Conservation (phyloP, 2,329 filamentous ascomycete genomes). For the Neoascochyta sp. region DNA sequence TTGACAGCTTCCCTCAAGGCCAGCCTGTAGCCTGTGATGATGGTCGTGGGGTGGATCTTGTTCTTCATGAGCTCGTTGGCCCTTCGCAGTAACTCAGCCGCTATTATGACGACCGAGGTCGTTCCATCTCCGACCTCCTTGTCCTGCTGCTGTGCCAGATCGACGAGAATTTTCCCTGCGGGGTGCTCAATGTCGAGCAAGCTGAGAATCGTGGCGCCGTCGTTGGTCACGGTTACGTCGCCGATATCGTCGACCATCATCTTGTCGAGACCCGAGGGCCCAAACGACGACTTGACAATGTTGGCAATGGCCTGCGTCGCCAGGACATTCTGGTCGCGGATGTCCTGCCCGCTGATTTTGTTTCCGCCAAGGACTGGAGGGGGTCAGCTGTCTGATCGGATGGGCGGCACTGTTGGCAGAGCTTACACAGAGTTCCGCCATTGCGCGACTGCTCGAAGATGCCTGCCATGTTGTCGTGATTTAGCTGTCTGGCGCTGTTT, state of each 20-base stretch:
- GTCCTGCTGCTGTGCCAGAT: constrained; percentile 96
- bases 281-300: constrained; percentile 98
- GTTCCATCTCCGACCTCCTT: constrained; percentile 99
- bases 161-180: constrained; percentile 95
- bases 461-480: constrained; percentile 66
- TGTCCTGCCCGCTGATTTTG: constrained; percentile 96
- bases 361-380: constrained; percentile 77
- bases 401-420: constrained; percentile 3
- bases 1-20: constrained; percentile 94
- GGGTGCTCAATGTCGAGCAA: constrained; percentile 97
- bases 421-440: constrained; percentile 78
- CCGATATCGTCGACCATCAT: constrained; percentile 99
- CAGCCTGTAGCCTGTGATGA: constrained; percentile 96
- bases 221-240: constrained; percentile 98
- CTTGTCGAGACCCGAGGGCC: constrained; percentile 94
- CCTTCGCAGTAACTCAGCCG: constrained; percentile 86
- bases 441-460: constrained; percentile 96
- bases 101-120: constrained; percentile 95
- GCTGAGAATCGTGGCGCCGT: constrained; percentile 93
- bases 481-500: constrained; percentile 28
- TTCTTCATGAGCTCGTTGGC: constrained; percentile 99
- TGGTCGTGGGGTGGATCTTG: constrained; percentile 98
- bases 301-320: constrained; percentile 97
- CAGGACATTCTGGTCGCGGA: constrained; percentile 94
- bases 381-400: constrained; percentile 18